A percentile compares a stretch with the other conserved stretches of the same genome.
phyloP scores from a whole-genome alignment of 1,284 basidiomycete species.

The Pseudozyma thailandica region DNA sequence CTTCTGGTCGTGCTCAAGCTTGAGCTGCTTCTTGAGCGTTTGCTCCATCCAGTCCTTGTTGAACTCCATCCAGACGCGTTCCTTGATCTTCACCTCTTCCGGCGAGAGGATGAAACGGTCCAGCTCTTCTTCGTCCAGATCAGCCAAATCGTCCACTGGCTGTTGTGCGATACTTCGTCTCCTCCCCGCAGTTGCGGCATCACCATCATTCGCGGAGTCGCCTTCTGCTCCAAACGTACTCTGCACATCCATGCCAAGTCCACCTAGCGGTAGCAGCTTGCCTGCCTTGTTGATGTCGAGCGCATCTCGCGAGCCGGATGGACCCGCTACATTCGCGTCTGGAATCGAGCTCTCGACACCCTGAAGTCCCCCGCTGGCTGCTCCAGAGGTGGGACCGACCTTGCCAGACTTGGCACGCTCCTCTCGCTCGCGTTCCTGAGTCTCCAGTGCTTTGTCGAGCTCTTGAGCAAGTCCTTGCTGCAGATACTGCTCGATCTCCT shows the following conservation, averaged over 20 bases:
- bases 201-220: conserved; percentile 18
- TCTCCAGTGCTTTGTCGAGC: conserved; percentile 53
- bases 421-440: conserved; percentile 50
- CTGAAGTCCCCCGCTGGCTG: not conserved
- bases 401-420: conserved; percentile 51
- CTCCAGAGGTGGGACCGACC: not conserved
- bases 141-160: conserved; percentile 50
- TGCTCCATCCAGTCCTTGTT: conserved; percentile 93
- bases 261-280: conserved; percentile 48
- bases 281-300: conserved; percentile 41
- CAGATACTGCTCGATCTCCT: conserved; percentile 58
- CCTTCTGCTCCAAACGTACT: conserved; percentile 30
- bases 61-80: conserved; percentile 94
- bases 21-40: conserved; percentile 62
- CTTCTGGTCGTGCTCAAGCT: conserved; percentile 65
- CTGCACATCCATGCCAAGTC: conserved; percentile 54
- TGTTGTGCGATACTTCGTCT: conserved; percentile 17
- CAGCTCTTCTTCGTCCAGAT: conserved; percentile 89
- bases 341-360: conserved; percentile 20
- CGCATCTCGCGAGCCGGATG: conserved; percentile 20
- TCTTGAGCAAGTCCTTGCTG: conserved; percentile 53
- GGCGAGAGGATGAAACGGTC: conserved; percentile 82
- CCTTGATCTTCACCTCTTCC: conserved; percentile 88
- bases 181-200: conserved; percentile 4
- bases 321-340: conserved; percentile 28